Conservation (phyloP, 805 yeast species). For the Nakazawaea ishiwadae region DNA sequence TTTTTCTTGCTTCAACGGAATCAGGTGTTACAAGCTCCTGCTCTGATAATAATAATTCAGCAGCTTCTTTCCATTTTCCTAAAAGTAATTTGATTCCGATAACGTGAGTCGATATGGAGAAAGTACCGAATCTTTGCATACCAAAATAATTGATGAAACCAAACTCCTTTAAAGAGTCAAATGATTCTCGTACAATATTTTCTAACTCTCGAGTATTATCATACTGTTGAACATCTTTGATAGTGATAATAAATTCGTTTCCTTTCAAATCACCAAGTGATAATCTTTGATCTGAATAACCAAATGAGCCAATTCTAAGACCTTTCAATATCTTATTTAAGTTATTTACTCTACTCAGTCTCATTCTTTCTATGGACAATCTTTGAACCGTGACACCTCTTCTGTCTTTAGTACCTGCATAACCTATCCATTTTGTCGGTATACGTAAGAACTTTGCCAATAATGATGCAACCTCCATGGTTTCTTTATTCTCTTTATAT, state of each 20-base stretch:
- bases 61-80: slow-evolving; percentile 78
- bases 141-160: slow-evolving; percentile 96
- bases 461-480: slow-evolving; percentile 88
- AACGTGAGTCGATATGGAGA: slow-evolving; percentile 85
- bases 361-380: slow-evolving; percentile 61
- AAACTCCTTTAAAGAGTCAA: slow-evolving; percentile 50
- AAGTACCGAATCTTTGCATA: slow-evolving; percentile 98
- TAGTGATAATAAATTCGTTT: slow-evolving; percentile 81
- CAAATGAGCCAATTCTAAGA: slow-evolving; percentile 74
- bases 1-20: slow-evolving; percentile 73
- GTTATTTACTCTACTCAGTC: slow-evolving; percentile 69
- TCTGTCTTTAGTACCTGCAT: slow-evolving; percentile 96
- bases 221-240: slow-evolving; percentile 59
- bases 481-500: slow-evolving; percentile 93
- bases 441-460: slow-evolving; percentile 69
- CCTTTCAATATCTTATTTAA: slow-evolving; percentile 75
- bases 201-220: slow-evolving; percentile 33
- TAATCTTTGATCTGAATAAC: slow-evolving; percentile 57
- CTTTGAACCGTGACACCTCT: slow-evolving; percentile 93
- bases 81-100: slow-evolving; percentile 71
- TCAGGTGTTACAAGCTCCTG: slow-evolving; percentile 83
- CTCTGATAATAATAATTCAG: slow-evolving; percentile 72
- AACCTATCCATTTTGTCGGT: slow-evolving; percentile 66
- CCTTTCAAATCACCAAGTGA: slow-evolving; percentile 83
- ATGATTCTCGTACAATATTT: slow-evolving; percentile 43